Base-by-base conservation (phyloP, 495 filamentous ascomycete species). In the Aspergillus affinis region DNA sequence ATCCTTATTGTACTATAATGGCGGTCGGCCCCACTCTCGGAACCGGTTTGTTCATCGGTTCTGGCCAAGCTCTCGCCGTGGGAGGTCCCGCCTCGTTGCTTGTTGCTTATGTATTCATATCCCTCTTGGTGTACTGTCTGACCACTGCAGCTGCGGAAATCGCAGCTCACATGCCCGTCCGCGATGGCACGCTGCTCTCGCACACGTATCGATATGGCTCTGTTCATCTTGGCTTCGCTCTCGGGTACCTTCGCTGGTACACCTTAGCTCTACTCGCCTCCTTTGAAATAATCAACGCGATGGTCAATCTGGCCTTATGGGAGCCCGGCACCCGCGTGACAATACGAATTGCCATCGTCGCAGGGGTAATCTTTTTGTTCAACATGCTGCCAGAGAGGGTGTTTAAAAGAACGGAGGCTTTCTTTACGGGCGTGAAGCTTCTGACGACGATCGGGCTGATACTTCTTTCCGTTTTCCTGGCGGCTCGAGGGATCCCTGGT, bases 231-330 rank as follows among this genome's bases (percentile, higher is more conserved):
- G 83, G 79, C 15, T 76, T 79, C 53, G 72, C 87, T n/a, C 71
- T 87, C n/a, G 82, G 84, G 3, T 84, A 77, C 74, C 79, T 81
- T 47, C 85, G 81, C 51, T 87, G 85, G 82, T 81, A 78, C 57
- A 72, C 77, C 30, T 69, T 79, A 63, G 84, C 90, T 49, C 90
- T 96, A 66, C 75, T 90, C 54, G 86, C 91, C 4, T 75, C 77
- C 4, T 79, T 76, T 57, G 92, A 97, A 71, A 88, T 94, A 49
- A 88, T 93, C 44, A 86, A 90, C 3, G 92, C 90, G 21, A 88
- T 91, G 59, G 86, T 96, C 57, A 95, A 90, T 27, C 86, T 95
- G 54, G 78, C 86, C 18, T 88, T 88, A 69, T 97, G 91, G 92
- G 82, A 88, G 44, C 69, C 75, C 5, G 44, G 74, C 7, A 54